phyloP scores from a whole-genome alignment of 2,329 filamentous ascomycete genomes.

The Ascochyta viciae-villosae region DNA sequence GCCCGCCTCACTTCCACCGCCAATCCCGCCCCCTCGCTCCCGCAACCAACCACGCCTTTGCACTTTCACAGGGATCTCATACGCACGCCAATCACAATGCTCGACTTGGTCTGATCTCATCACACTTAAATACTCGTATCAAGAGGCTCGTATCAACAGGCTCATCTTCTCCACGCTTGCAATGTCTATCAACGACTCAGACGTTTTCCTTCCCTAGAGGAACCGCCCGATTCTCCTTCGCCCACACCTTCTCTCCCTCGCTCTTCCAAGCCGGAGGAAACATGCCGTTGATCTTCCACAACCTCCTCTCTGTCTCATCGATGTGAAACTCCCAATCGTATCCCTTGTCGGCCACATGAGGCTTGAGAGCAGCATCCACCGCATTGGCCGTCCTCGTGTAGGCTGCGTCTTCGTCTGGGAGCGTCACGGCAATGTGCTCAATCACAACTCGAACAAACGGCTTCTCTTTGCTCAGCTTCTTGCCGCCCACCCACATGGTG shows the following conservation, averaged over 20 bases:
- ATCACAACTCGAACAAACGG: constrained; percentile 47
- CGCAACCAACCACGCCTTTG: constrained; percentile 5
- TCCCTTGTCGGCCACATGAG: constrained; percentile 51
- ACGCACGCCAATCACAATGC: constrained; percentile 18
- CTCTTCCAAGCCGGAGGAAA: constrained; percentile 44
- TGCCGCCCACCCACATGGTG: constrained; percentile 40
- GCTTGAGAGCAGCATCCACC: constrained; percentile 46
- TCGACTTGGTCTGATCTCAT: background rate
- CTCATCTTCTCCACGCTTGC: background rate
- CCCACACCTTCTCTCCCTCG: constrained; percentile 44
- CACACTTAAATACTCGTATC: background rate
- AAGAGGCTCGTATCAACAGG: too few relatives aligned
- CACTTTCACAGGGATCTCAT: background rate
- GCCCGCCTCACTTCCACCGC: constrained; percentile 17
- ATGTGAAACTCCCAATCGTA: constrained; percentile 55
- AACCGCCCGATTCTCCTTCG: constrained; percentile 24
- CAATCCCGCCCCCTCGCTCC: constrained; percentile 7
- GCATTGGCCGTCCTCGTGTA: constrained; percentile 13
- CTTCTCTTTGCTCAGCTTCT: constrained; percentile 20
- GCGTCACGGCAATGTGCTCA: constrained; percentile 38
- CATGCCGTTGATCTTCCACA: constrained; percentile 57
- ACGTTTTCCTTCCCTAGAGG: background rate
- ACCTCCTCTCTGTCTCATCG: constrained; percentile 51
- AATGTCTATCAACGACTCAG: background rate
- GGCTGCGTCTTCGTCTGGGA: constrained; percentile 25